Percentiles rank a stretch among this genome's conserved stretches.
Evolutionary conservation across 228 moss, liverwort and hornwort species (phyloP).

Genomic region (Sphagnum magellanicum): DNA sequence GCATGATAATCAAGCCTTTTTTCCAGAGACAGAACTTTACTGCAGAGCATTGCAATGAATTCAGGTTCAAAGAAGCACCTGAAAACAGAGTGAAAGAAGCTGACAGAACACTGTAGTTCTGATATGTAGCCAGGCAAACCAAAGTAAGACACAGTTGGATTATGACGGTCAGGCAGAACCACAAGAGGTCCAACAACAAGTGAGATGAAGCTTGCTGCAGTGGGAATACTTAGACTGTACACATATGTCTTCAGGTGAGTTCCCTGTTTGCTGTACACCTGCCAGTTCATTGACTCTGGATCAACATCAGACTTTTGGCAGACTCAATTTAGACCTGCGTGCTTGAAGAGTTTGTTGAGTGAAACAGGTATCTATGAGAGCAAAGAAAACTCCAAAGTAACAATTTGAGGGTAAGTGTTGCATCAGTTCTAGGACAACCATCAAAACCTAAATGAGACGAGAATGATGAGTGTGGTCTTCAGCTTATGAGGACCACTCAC

Average conservation of each 20-base stretch:
- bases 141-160: constrained; percentile 71
- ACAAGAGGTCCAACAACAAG: constrained; percentile 88
- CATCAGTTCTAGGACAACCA: too few species aligned
- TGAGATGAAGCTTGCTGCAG: constrained; percentile 69
- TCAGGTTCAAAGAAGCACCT: constrained; percentile 23
- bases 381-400: too few species aligned
- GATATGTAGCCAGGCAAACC: constrained; percentile 82
- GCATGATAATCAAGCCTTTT: too few species aligned
- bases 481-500: too few species aligned
- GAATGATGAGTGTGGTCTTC: too few species aligned
- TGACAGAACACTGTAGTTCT: constrained; percentile 63
- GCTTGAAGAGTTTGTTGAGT: too few species aligned
- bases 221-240: constrained; percentile 70
- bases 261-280: constrained; percentile 76
- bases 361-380: too few species aligned
- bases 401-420: too few species aligned
- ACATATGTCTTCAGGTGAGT: constrained; percentile 76
- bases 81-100: constrained; percentile 78
- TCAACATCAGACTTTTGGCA: too few species aligned
- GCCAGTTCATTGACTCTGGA: background rate
- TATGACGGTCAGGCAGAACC: constrained; percentile 89
- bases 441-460: too few species aligned
- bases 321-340: too few species aligned
- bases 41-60: background rate
- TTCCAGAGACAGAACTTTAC: too few species aligned